Conservation (phyloP, 345 rosid genomes). For the Dipteronia dyeriana region DNA sequence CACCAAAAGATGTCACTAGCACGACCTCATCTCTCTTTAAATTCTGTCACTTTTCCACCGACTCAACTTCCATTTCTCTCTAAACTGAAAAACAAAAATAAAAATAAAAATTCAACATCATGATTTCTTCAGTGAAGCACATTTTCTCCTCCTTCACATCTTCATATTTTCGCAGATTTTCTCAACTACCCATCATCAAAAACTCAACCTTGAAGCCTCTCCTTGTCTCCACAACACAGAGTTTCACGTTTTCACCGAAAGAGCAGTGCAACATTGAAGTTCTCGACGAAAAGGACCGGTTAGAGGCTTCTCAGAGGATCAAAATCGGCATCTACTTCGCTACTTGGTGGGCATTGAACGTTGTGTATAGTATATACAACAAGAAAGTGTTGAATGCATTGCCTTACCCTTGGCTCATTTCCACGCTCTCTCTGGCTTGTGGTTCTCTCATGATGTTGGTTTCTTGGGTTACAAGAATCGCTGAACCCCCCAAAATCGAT, state of each 20-base stretch:
- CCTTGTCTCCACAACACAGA: slow-evolving; percentile 42
- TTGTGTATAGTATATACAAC: slow-evolving; percentile 90
- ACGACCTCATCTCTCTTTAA: too few species aligned
- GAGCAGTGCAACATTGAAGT: slow-evolving; percentile 33
- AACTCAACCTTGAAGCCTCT: slow-evolving; percentile 47
- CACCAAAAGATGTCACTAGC: too few species aligned
- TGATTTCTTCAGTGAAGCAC: too few species aligned
- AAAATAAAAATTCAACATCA: too few species aligned
- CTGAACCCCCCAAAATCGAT: slow-evolving; percentile 75
- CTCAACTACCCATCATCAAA: too few species aligned
- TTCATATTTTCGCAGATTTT: too few species aligned
- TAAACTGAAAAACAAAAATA: too few species aligned
- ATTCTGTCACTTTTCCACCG: too few species aligned
- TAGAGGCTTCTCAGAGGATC: slow-evolving; percentile 41
- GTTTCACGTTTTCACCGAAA: slow-evolving; percentile 35
- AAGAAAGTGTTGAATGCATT: slow-evolving; percentile 94
- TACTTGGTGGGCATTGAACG: slow-evolving; percentile 96
- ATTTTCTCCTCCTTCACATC: too few species aligned
- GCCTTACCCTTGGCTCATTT: slow-evolving; percentile 96
- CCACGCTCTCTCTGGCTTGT: slow-evolving; percentile 87
- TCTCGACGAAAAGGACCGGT: slow-evolving; percentile 28
- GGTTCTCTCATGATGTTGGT: slow-evolving; percentile 88
- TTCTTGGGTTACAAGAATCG: slow-evolving; percentile 81
- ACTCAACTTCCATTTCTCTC: too few species aligned
- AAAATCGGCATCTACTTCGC: slow-evolving; percentile 85